These are phyloP conservation scores for Casuarina cunninghamiana DNA, from an alignment of 306 rosid species.

Conservation along the genomic window DNA sequence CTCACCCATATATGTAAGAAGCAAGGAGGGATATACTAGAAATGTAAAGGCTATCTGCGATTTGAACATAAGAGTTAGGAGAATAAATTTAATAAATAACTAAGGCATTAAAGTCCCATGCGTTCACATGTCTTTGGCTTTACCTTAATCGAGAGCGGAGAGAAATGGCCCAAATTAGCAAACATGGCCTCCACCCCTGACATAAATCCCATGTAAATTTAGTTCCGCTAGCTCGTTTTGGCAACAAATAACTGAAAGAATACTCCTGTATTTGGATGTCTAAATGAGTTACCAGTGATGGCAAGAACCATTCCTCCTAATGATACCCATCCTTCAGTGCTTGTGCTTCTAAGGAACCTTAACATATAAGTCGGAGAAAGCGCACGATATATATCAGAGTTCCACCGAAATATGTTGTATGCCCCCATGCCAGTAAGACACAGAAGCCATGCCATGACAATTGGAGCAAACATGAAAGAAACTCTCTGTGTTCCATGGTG, in stretches of 20 bases:
- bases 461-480: conserved; percentile 76
- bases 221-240: conserved; percentile 23
- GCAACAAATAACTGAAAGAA: conserved; percentile 24
- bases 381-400: conserved; percentile 46
- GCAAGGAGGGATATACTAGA: conserved; percentile 65
- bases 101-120: conserved; percentile 4
- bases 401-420: conserved; percentile 70
- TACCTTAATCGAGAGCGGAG: conserved; percentile 83
- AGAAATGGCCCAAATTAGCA: conserved; percentile 84
- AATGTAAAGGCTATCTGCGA: conserved; percentile 75
- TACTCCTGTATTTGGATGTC: conserved; percentile 5
- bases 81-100: not conserved
- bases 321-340: conserved; percentile 64
- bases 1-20: conserved; percentile 77
- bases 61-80: conserved; percentile 17
- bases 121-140: conserved; percentile 5
- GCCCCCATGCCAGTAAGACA: conserved; percentile 61
- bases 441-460: conserved; percentile 64
- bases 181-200: conserved; percentile 93
- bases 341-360: conserved; percentile 52
- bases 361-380: conserved; percentile 69
- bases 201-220: conserved; percentile 32
- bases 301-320: conserved; percentile 70
- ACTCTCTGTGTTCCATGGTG: conserved; percentile 72
- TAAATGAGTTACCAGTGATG: conserved; percentile 58